Base-by-base conservation (phyloP, 192 early-diverging fungal species). In the Umbelopsis sp. region DNA sequence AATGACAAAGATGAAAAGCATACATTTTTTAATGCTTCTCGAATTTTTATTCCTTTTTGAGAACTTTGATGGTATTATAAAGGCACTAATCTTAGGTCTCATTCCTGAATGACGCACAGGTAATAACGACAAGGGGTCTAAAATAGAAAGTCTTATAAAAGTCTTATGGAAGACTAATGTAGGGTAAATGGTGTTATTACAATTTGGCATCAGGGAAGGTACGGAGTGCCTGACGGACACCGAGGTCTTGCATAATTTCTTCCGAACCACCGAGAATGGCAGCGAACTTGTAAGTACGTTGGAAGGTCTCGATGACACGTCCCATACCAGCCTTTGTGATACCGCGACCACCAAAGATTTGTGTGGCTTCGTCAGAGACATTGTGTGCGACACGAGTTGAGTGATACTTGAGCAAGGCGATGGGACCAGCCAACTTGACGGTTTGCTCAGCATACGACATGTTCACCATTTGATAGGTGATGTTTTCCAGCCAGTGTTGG, bases 251-350 rank as follows among this genome's bases (percentile, higher is more conserved):
- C 81, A 86, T 83, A 68, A 85, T 82, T 71, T 85, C 82, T 64
- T 84, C 83, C 25, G 70, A 72, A n/a, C 80, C 80, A 73, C 80
- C 80, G 49, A 81, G 72, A 51, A 81, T 81, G 46, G 80, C 80
- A 25, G 55, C 55, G 68, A 87, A 83, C 73, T 89, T 91, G 79
- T 91, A 83, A 0, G 86, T 86, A 52, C 88, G 72, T 51, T 90
- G 85, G 82, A 89, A 91, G 37, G 71, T 61, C 69, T 91, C 89
- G 52, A 91, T 81, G 27, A 77, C 49, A 41, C 89, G 68, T 21
- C 90, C 90, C 90, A 91, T 91, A 52, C 90, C 90, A 35, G 87
- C 88, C 67, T 85, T 82, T 18, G 90, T 91, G 65, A 91, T 84
- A 18, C 72, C 90, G 25, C 90, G 79, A n/a, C 89, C 88, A 68